phyloP scores from a whole-genome alignment of 257 asterid species.

The Solanum habrochaites region DNA sequence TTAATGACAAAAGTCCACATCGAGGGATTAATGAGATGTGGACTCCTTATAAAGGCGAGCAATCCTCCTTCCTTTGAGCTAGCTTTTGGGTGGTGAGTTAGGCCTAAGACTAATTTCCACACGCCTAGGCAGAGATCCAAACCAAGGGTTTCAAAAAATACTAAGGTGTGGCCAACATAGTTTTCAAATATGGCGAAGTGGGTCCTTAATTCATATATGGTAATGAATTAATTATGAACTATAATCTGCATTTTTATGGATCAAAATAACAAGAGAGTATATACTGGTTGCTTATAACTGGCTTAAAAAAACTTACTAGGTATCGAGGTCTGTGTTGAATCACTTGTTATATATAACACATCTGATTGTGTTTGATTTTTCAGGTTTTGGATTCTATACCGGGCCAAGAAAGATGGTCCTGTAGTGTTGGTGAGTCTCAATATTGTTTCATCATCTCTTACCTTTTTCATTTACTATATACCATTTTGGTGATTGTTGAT shows the following conservation, averaged over 20 bases:
- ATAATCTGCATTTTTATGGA: not conserved
- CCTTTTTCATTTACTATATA: not conserved
- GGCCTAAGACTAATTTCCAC: no score
- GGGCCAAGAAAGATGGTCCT: conserved; percentile 92
- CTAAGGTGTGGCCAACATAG: not conserved
- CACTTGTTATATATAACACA: not conserved
- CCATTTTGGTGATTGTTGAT: not conserved
- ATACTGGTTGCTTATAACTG: not conserved
- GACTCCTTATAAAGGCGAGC: no score
- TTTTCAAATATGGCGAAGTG: not conserved
- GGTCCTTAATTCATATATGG: not conserved
- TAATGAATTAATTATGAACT: not conserved
- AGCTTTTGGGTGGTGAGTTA: no score
- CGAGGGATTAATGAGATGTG: no score
- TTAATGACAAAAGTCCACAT: no score
- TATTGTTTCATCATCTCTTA: not conserved
- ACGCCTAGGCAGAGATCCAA: no score
- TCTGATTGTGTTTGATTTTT: not conserved
- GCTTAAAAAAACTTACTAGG: not conserved
- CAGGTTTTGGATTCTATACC: conserved; percentile 88
- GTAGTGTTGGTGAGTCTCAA: conserved; percentile 65
- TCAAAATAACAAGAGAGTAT: not conserved
- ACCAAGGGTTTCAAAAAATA: not conserved
- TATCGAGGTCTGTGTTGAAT: not conserved
- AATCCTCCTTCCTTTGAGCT: no score